Evolutionary conservation across 2,329 filamentous ascomycete genomes (phyloP), one percentile per base, ranked within the genome.

Genomic region (Karstenula rhodostoma): DNA sequence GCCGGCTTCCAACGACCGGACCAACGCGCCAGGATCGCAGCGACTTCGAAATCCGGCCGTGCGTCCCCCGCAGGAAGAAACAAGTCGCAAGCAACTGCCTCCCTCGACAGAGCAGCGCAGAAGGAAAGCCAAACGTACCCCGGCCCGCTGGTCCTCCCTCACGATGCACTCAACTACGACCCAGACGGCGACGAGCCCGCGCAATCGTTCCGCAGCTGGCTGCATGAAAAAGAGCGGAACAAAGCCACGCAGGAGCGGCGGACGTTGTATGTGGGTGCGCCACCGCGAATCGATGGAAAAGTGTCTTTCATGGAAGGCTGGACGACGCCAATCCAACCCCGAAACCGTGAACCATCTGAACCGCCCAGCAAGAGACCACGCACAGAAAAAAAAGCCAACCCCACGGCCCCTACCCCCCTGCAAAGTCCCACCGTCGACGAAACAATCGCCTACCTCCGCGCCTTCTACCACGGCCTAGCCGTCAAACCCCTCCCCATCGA

Each of bases 141-240:
- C 0, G 85, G 79, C 0, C 87, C 88, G 0, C 70, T 90, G 6
- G 77, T 89, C 0, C 75, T 90, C 0, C 88, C 88, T 0, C 80
- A 78, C 2, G 88, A 90, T 67, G 85, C 86, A 22, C 78, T 91
- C 1, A 81, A 83, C 0, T 73, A 80, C 35, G 83, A 89, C 42
- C 83, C 85, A 3, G 52, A 55, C 13, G 80, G 79, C 19, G 52
- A 55, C 2, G 80, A 79, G 42, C 78, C 81, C 1, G 75, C 83
- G 0, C 87, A 90, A 63, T 84, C 79, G 42, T 77, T 87, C 44
- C 77, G 79, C 29, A 79, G 80, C 0, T 90, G 86, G 86, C 63
- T 80, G 1, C 66, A 78, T 0, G 74, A 77, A 27, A 63, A 68
- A 22, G 17, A 35, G 2, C 76, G 86, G 6, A 88, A 89, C 58